Evolutionary conservation across 2,329 filamentous ascomycete species (phyloP).

Genomic region (Teratosphaeria zuluensis): DNA sequence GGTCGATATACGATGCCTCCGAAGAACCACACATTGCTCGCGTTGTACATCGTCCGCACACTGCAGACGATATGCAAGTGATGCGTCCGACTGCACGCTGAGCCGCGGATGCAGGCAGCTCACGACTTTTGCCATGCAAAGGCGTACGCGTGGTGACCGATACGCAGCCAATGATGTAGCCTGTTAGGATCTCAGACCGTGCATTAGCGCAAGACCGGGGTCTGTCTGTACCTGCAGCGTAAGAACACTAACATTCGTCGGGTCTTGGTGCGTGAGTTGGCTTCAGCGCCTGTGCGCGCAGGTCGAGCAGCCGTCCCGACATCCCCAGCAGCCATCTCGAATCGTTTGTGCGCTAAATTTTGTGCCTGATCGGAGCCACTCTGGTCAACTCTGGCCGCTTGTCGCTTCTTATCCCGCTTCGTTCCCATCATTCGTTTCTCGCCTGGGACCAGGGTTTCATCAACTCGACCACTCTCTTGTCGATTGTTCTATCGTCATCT

Average conservation of each 20-base stretch:
- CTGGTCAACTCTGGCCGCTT: constrained; percentile 4
- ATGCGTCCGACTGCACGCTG: background rate
- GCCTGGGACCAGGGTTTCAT: constrained; percentile 13
- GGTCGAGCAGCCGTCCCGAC: constrained; percentile 8
- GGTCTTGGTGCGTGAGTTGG: constrained; percentile 4
- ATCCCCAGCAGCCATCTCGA: constrained; percentile 8
- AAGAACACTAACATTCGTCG: constrained; percentile 1
- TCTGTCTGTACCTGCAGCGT: constrained; percentile 2
- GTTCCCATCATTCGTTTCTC: constrained; percentile 11
- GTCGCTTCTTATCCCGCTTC: constrained; percentile 14
- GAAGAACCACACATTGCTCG: background rate
- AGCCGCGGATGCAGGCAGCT: background rate
- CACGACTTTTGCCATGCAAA: background rate
- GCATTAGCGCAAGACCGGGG: constrained; percentile 1
- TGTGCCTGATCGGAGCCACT: constrained; percentile 9
- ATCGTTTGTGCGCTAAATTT: constrained; percentile 4
- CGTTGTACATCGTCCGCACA: background rate
- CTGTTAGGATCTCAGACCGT: background rate
- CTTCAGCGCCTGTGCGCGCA: constrained; percentile 6
- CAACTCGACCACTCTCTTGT: constrained; percentile 11
- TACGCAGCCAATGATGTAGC: background rate
- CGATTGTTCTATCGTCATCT: constrained; percentile 13
- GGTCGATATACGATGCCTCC: background rate
- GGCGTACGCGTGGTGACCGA: background rate
- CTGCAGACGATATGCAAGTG: background rate